A percentile compares a stretch with the other conserved stretches of the same genome.
These are phyloP conservation scores for Apiotrichum mycotoxinovorans DNA, from an alignment of 1,284 basidiomycete genomes.

Conservation along the genomic window DNA sequence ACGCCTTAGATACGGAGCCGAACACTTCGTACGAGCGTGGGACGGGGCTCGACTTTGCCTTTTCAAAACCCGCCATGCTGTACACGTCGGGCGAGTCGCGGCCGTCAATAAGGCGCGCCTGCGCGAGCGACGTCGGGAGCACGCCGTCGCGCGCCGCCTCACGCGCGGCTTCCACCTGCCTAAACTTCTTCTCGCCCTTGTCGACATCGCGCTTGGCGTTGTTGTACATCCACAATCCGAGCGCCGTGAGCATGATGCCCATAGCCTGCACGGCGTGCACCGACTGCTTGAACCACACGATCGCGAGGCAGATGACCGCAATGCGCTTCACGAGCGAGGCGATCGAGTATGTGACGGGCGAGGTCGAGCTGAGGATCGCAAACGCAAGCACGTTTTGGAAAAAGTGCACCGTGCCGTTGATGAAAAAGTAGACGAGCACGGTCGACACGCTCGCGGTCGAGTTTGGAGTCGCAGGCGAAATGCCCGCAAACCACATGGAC, in stretches of 20 bases:
- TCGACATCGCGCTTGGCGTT: conserved; percentile 89
- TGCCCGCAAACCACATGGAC: conserved; percentile 38
- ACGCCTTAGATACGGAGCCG: conserved; percentile 25
- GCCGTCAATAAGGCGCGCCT: conserved; percentile 40
- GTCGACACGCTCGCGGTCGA: conserved; percentile 21
- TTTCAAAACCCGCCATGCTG: conserved; percentile 15
- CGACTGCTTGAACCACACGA: conserved; percentile 90
- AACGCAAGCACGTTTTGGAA: conserved; percentile 97
- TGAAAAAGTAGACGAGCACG: conserved; percentile 66
- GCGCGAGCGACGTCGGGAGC: conserved; percentile 39
- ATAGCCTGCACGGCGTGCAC: conserved; percentile 77
- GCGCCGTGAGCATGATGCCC: conserved; percentile 85
- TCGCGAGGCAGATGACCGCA: conserved; percentile 94
- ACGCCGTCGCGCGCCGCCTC: conserved; percentile 59
- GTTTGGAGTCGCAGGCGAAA: neutral
- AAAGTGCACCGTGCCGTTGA: conserved; percentile 95
- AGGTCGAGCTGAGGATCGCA: conserved; percentile 88
- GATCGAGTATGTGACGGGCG: conserved; percentile 98
- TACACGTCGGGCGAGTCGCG: neutral
- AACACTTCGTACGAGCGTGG: conserved; percentile 19
- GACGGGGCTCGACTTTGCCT: conserved; percentile 36
- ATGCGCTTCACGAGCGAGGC: conserved; percentile 97
- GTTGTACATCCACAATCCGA: conserved; percentile 95
- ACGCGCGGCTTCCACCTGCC: conserved; percentile 64
- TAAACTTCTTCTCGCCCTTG: conserved; percentile 80